phyloP scores from a whole-genome alignment of 768 basidiomycete genomes.

The Coprinopsis marcescibilis region DNA sequence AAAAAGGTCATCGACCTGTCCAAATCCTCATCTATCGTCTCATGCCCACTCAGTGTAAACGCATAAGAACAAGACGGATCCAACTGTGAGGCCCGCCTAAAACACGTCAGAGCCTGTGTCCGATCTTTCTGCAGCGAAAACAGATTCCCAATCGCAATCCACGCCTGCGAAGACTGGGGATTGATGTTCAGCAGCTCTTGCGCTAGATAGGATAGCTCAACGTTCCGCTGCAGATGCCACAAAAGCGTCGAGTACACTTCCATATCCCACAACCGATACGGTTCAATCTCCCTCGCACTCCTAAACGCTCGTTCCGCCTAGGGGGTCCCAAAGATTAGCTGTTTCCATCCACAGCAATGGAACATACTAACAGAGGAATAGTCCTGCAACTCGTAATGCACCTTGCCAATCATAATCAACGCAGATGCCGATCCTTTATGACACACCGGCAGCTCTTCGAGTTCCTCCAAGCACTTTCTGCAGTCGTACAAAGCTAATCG shows the following conservation, averaged over 20 bases:
- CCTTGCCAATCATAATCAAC: slow-evolving; percentile 77
- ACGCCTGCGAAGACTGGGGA: slow-evolving; percentile 79
- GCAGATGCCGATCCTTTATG: slow-evolving; percentile 76
- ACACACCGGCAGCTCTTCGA: slow-evolving; percentile 68
- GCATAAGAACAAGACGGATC: slow-evolving; percentile 92
- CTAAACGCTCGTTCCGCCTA: slow-evolving; percentile 91
- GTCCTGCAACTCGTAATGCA: slow-evolving; percentile 85
- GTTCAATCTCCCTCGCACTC: slow-evolving; percentile 74
- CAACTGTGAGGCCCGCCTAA: slow-evolving; percentile 84
- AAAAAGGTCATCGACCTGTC: slow-evolving; percentile 91
- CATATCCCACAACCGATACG: slow-evolving; percentile 90
- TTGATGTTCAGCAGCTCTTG: slow-evolving; percentile 86
- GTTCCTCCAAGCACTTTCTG: slow-evolving; percentile 63
- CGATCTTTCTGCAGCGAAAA: slow-evolving; percentile 95
- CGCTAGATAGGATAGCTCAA: slow-evolving; percentile 85
- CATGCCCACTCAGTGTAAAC: slow-evolving; percentile 94
- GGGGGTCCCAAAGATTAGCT: slow-evolving; percentile 13
- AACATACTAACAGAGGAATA: slow-evolving; percentile 72
- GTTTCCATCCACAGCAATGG: slow-evolving; percentile 14
- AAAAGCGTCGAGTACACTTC: slow-evolving; percentile 94
- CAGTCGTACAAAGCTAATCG: slow-evolving; percentile 74
- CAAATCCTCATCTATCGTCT: slow-evolving; percentile 92
- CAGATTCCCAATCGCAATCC: slow-evolving; percentile 95
- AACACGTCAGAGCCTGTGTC: slow-evolving; percentile 88
- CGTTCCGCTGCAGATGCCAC: slow-evolving; percentile 86